Base-by-base conservation (phyloP, 179 eudicot genomes). In the Patellifolia procumbens region DNA sequence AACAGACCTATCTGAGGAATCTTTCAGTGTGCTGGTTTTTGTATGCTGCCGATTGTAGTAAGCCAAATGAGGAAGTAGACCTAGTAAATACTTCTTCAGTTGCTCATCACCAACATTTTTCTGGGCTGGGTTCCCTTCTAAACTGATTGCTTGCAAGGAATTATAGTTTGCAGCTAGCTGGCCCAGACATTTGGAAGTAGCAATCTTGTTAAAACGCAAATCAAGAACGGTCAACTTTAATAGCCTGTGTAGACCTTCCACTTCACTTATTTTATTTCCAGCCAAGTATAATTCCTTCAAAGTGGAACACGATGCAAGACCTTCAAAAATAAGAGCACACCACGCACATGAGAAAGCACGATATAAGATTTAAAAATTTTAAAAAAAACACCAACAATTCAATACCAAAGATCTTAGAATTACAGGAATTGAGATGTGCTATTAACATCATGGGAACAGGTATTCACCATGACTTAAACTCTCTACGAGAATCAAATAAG, bases 71-170 rank as follows among this genome's bases (percentile, higher is more conserved):
- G 97, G 98, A 73, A 94, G 98, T 75, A 92, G 85, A 53, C 92
- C 86, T 60, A 75, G 89, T 29, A 94, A 73, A 77, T 81, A 82
- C 62, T 94, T 94, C 80, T 90, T 92, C 52, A 94, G 82, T 73
- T 91, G 97, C 75, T 94, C 97, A 52, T 94, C 97, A 0, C 98
- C 98, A 3, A 92, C 90, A 49, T 92, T 92, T 76, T 87, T 92
- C 86, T 94, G 98, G 59, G 98, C 94, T 1, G 98, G 97, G 76
- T 94, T 94, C 66, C 98, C 98, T 88, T 94, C 97, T 45, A 94
- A 75, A 87, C 98, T 90, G 31, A 94, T 85, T 66, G 97, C 98
- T 82, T 94, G 97, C 72, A 94, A 80, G 56, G 97, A 91, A 75
- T 84, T 90, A 87, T 94, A 94, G 81, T 94, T 92, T 24, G 98